Conservation (phyloP, 1,284 basidiomycete species). For the Fomitiporia mediterranea region DNA sequence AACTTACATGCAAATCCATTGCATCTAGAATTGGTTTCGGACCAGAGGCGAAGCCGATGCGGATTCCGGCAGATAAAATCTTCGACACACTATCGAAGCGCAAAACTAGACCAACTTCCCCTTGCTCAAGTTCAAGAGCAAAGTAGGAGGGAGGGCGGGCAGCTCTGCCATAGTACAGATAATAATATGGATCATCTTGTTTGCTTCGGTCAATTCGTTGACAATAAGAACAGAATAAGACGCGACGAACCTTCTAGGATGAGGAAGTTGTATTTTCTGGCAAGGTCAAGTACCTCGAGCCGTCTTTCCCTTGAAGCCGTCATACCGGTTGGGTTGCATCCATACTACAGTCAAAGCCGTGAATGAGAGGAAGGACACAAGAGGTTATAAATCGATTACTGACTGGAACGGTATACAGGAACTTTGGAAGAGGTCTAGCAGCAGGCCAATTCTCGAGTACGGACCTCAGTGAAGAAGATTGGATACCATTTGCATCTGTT, state of each 20-base stretch:
- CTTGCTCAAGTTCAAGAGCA: slow-evolving; percentile 56
- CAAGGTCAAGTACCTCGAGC: slow-evolving; percentile 71
- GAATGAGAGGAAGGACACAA: slow-evolving; percentile 7
- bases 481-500: slow-evolving; percentile 76
- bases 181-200: slow-evolving; percentile 77
- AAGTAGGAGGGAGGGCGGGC: slow-evolving; percentile 75
- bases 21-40: slow-evolving; percentile 69
- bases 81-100: slow-evolving; percentile 90
- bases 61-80: slow-evolving; percentile 77
- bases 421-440: slow-evolving; percentile 70
- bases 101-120: slow-evolving; percentile 70
- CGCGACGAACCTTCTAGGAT: slow-evolving; percentile 73
- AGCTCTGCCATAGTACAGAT: slow-evolving; percentile 63
- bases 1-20: slow-evolving; percentile 66
- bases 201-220: neutral
- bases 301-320: slow-evolving; percentile 74
- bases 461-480: slow-evolving; percentile 55
- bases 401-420: slow-evolving; percentile 81
- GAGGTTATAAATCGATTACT: slow-evolving; percentile 27
- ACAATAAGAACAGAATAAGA: neutral
- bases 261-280: slow-evolving; percentile 72
- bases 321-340: slow-evolving; percentile 81
- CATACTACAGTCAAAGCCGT: slow-evolving; percentile 46
- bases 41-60: slow-evolving; percentile 81
- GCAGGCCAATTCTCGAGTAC: slow-evolving; percentile 75